phyloP scores from a whole-genome alignment of 140 eudicot genomes.

The Ambrosia hybrid region DNA sequence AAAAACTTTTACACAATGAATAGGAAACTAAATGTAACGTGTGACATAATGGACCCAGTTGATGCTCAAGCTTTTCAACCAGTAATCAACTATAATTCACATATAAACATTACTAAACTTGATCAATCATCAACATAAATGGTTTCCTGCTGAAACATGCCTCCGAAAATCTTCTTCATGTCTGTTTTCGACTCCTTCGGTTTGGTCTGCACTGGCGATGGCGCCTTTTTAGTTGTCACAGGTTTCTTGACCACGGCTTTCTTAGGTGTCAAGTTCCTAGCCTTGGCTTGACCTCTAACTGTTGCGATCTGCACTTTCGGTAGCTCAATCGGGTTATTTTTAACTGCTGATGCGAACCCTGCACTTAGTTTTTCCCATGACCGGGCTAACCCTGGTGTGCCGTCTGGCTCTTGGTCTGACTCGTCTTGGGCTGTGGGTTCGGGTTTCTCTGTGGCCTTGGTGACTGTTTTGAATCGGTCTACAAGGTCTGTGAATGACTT shows the following conservation, averaged over 20 bases:
- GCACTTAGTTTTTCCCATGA: constrained; percentile 74
- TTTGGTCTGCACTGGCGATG: constrained; percentile 39
- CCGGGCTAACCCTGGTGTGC: constrained; percentile 41
- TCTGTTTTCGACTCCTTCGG: constrained; percentile 52
- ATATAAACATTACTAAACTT: constrained; percentile 10
- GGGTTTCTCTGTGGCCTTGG: constrained; percentile 19
- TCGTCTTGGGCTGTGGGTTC: constrained; percentile 20
- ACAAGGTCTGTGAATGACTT: constrained; percentile 48
- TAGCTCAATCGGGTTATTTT: constrained; percentile 45
- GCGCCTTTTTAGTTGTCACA: constrained; percentile 23
- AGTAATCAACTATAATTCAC: constrained; percentile 30
- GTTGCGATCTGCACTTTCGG: constrained; percentile 80
- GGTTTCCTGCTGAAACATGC: constrained; percentile 88
- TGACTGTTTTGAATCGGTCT: constrained; percentile 50
- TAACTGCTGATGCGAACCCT: constrained; percentile 68
- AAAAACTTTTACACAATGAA: neutral
- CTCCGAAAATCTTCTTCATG: constrained; percentile 78
- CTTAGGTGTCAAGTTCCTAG: constrained; percentile 55
- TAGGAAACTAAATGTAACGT: neutral
- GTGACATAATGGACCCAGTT: constrained; percentile 15
- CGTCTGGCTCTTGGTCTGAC: constrained; percentile 6
- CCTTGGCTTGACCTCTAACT: constrained; percentile 89
- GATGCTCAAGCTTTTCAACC: constrained; percentile 8
- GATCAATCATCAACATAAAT: constrained; percentile 77
- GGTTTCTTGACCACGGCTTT: constrained; percentile 67